phyloP scores from a whole-genome alignment of 2,329 filamentous ascomycete genomes.

The Knufia petricola region DNA sequence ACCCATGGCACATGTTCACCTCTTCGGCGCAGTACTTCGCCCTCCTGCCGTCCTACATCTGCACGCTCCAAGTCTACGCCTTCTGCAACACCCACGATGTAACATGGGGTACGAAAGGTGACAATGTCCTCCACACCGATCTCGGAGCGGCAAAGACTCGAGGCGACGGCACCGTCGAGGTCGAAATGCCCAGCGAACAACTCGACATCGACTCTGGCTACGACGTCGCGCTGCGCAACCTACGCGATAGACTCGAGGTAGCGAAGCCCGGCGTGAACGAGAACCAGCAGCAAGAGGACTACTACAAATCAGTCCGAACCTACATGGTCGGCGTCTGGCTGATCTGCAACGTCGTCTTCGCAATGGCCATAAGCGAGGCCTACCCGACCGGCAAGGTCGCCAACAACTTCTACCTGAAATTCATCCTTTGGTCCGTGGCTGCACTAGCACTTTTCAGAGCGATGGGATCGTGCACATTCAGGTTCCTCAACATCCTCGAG shows the following conservation, averaged over 20 bases:
- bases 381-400: constrained; percentile 64
- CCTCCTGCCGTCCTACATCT: constrained; percentile 86
- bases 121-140: constrained; percentile 90
- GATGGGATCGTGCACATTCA: constrained; percentile 69
- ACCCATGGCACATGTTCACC: constrained; percentile 99
- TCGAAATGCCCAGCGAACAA: constrained; percentile 97
- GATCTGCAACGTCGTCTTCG: constrained; percentile 79
- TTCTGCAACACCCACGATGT: constrained; percentile 99
- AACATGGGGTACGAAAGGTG: constrained; percentile 96
- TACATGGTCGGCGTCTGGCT: constrained; percentile 98
- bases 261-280: constrained; percentile 53
- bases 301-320: constrained; percentile 92
- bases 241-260: constrained; percentile 86
- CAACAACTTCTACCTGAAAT: constrained; percentile 80
- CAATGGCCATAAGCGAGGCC: constrained; percentile 83
- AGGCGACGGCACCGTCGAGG: constrained; percentile 61
- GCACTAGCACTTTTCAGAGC: constrained; percentile 79
- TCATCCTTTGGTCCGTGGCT: constrained; percentile 89
- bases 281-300: constrained; percentile 87
- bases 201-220: constrained; percentile 97
- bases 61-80: constrained; percentile 93
- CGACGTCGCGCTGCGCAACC: constrained; percentile 90
- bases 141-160: constrained; percentile 68
- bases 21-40: constrained; percentile 85
- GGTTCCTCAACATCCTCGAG: constrained; percentile 73